Percentiles rank a stretch among this genome's conserved stretches.
Evolutionary conservation across 2,329 filamentous ascomycete genomes (phyloP).

Genomic region (Ophiocordyceps unilateralis): DNA sequence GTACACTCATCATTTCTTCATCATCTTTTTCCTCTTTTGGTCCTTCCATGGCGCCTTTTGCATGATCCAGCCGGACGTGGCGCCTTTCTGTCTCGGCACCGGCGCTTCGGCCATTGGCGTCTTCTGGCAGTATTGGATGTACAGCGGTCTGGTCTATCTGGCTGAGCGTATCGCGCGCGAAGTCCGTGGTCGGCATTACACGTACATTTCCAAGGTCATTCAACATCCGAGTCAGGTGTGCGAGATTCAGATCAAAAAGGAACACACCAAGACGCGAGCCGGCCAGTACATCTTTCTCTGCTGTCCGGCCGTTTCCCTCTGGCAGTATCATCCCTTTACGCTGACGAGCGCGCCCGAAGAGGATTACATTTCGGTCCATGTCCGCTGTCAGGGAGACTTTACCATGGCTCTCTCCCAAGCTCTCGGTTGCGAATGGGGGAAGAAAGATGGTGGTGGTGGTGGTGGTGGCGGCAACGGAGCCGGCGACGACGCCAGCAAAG

Average conservation of each 20-base stretch:
- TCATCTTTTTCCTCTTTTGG: slow-evolving; percentile 83
- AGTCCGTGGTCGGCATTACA: slow-evolving; percentile 64
- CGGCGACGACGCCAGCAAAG: slow-evolving; percentile 37
- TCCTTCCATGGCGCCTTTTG: slow-evolving; percentile 79
- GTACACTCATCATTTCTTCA: slow-evolving; percentile 79
- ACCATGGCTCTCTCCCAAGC: slow-evolving; percentile 51
- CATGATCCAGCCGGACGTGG: slow-evolving; percentile 75
- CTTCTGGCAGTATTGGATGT: slow-evolving; percentile 86
- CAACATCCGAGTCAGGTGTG: slow-evolving; percentile 80
- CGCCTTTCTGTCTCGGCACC: slow-evolving; percentile 58
- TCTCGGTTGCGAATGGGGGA: slow-evolving; percentile 59
- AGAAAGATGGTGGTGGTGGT: slow-evolving; percentile 10
- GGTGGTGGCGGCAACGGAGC: too few relatives aligned
- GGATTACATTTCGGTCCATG: slow-evolving; percentile 77
- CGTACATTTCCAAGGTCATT: slow-evolving; percentile 75
- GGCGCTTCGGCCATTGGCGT: slow-evolving; percentile 51
- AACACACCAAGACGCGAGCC: slow-evolving; percentile 62
- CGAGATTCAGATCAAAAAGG: slow-evolving; percentile 86
- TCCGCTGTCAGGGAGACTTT: slow-evolving; percentile 71
- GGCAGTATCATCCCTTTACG: slow-evolving; percentile 82
- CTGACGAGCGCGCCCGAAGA: slow-evolving; percentile 77
- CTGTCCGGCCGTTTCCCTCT: slow-evolving; percentile 70
- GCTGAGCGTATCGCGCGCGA: slow-evolving; percentile 66
- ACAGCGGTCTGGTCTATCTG: slow-evolving; percentile 64
- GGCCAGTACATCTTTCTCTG: slow-evolving; percentile 84